Base-by-base conservation (phyloP, 2,329 filamentous ascomycete genomes). In the Incumbomyces lentus region DNA sequence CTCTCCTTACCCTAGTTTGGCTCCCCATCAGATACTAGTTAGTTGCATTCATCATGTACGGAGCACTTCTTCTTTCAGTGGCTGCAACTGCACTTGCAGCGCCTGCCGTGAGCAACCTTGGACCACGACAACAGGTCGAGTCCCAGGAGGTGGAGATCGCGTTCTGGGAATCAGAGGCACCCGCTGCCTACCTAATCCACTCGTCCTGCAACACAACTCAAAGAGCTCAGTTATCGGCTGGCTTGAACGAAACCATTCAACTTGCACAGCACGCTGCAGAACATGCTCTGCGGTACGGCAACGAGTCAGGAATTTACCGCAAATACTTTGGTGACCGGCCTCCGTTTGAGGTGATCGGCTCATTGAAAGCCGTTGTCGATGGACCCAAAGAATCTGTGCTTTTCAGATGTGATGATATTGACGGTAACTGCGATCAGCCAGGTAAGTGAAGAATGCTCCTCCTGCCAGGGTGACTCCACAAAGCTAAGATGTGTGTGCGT, bases 331-430 rank as follows among this genome's bases (percentile, higher is more conserved):
- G 81, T 38, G 70, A 75, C 44, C 68, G 68, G 1, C 68, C 77
- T 3, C 76, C 78, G 2, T 72, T 73, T 17, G 70, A 73, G 51
- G 72, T 76, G 2, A 68, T 80, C 35, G 82, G 81, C 3, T 80
- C 77, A 68, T 81, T 72, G 53, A 75, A 81, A 44, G 72, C 75
- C 48, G 67, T 85, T 29, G 67, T 76, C 55, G 69, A 70, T 36
- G 78, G 71, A 1, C 73, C 83, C 61, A 76, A 76, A 57, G 65
- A 65, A 0, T 70, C 67, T 19, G 68, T 81, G 38, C 58, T 78
- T 14, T 84, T 84, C 68, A 75, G 81, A 16, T 84, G 82, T 55
- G 82, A 86, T 50, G 76, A 85, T 53, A 72, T 76, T 0, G 82
- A 85, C 54, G 65, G 70, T 16, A 84, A 84, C 64, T 85, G 81